Evolutionary conservation across 2,329 filamentous ascomycete species (phyloP), one percentile per base, ranked within the genome.

Genomic region (Colletotrichum brevisporum): DNA sequence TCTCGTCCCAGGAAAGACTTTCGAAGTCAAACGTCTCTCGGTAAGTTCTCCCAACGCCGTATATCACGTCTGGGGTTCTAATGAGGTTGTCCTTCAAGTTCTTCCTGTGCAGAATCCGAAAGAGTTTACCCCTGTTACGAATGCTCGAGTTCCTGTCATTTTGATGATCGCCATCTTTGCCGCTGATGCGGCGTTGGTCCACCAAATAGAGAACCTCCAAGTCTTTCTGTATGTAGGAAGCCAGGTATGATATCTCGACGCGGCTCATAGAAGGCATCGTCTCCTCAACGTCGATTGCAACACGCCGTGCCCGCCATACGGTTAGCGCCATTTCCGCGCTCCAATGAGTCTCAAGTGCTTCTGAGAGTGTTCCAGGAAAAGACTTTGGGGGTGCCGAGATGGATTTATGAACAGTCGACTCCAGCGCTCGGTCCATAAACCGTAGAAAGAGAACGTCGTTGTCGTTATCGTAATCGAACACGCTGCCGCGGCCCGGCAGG

Each of bases 121-220:
- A 76, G 12, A 79, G 56, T 2, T 45, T n/a, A 10, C 72, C 74
- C 10, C 67, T 71, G 0, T 16, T 58, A 50, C 71, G 71, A 16
- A 78, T 58, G 13, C 70, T 62, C 4, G 45, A 51, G 48, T 69
- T 70, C n/a, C 58, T 62, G 54, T 70, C n/a, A 15, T 60, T 43
- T 3, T 63, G 50, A 16, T 67, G 63, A 5, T 64, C 55, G 9
- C 67, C 72, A 15, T 63, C 57, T 1, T 50, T 57, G n/a, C 67
- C 70, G 5, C 69, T 54, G 45, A 67, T 71, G 1, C 69, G 56
- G 18, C 71, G 73, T n/a, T 74, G 57, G 53, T 76, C 76, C 27
- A 79, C 74, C 2, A 79, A 66, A 45, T 78, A 79, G 41, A 79
- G 53, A 68, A 76, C 74, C 51, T 78, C 76, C 15, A 78, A 56